phyloP scores from a whole-genome alignment of 352 stramenopile species.

The Phytophthora uliginosa region DNA sequence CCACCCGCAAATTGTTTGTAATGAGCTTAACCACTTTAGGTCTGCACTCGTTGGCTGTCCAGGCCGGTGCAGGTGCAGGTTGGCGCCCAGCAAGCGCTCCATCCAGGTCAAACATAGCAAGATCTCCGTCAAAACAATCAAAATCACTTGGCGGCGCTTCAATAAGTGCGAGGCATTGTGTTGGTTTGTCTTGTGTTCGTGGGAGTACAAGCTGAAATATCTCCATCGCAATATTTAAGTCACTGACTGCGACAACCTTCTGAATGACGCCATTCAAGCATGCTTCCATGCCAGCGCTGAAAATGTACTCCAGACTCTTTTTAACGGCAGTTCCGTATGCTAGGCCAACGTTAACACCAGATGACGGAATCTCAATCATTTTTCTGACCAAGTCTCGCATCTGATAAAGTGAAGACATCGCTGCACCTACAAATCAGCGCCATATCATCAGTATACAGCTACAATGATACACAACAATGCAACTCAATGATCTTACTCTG shows the following conservation, averaged over 20 bases:
- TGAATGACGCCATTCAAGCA: conserved; percentile 57
- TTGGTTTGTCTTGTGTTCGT: conserved; percentile 37
- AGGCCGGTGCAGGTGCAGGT: conserved; percentile 5
- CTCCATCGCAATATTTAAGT: conserved; percentile 61
- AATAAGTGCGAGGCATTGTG: conserved; percentile 29
- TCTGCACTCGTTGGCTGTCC: conserved; percentile 41
- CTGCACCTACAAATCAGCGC: conserved; percentile 29
- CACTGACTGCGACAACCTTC: conserved; percentile 36
- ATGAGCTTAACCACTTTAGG: conserved; percentile 38
- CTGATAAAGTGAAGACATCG: conserved; percentile 50
- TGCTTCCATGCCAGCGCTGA: conserved; percentile 51
- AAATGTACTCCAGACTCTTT: conserved; percentile 51
- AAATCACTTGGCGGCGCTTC: conserved; percentile 46
- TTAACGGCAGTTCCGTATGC: conserved; percentile 41
- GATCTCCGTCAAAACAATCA: conserved; percentile 58
- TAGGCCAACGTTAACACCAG: conserved; percentile 5
- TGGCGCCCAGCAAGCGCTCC: conserved; percentile 11
- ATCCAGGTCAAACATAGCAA: conserved; percentile 59
- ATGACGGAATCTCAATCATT: conserved; percentile 35
- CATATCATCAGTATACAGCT: conserved; percentile 1
- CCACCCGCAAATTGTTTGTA: conserved; percentile 45
- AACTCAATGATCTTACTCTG: conserved; percentile 41
- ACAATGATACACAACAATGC: not conserved
- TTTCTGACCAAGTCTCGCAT: conserved; percentile 56
- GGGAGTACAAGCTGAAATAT: conserved; percentile 64